These are phyloP conservation scores for Trichothecium roseum DNA, from an alignment of 2,329 filamentous ascomycete species.

Conservation along the genomic window DNA sequence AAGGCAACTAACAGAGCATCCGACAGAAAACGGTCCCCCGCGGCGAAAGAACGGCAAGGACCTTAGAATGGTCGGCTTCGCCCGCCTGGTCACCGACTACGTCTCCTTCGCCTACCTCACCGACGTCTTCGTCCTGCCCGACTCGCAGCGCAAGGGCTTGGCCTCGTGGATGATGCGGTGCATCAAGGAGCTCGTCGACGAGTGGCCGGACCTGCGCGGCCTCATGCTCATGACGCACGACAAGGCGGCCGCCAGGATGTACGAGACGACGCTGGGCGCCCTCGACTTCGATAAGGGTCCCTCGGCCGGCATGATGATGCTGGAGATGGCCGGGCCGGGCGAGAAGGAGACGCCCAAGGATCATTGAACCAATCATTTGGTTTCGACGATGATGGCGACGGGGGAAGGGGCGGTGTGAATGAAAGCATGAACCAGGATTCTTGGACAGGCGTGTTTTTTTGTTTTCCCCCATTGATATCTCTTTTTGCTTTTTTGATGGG, in stretches of 20 bases:
- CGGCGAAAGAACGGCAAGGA: constrained; percentile 17
- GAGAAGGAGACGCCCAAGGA: constrained; percentile 22
- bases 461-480: no score
- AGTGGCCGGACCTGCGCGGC: constrained; percentile 49
- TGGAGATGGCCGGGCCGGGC: constrained; percentile 28
- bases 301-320: constrained; percentile 26
- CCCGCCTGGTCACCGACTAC: constrained; percentile 57
- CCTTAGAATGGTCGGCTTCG: constrained; percentile 27
- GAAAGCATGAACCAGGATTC: no score
- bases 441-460: no score
- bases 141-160: constrained; percentile 50
- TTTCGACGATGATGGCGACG: constrained; percentile 2
- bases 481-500: no score
- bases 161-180: constrained; percentile 55
- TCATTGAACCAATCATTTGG: no score
- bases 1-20: no score
- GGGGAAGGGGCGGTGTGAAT: not conserved
- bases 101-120: constrained; percentile 58
- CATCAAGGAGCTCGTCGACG: constrained; percentile 43
- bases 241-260: constrained; percentile 29
- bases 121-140: constrained; percentile 54
- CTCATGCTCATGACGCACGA: constrained; percentile 43
- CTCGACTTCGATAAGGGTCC: constrained; percentile 31
- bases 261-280: constrained; percentile 35
- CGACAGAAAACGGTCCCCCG: constrained; percentile 21